phyloP scores from a whole-genome alignment of 768 basidiomycete species.

The Tephrocybe sp. region DNA sequence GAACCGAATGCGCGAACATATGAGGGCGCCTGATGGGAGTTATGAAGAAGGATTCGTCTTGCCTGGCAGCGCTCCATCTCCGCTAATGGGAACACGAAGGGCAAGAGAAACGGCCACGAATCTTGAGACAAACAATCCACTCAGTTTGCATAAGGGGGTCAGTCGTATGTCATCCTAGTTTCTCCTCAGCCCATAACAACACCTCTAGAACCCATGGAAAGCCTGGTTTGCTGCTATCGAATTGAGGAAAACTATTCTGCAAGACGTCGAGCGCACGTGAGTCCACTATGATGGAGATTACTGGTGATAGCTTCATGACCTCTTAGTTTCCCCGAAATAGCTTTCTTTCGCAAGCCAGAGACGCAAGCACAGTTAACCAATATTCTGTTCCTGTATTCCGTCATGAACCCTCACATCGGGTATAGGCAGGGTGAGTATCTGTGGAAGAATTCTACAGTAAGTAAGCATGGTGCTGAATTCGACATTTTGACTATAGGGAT shows the following conservation, averaged over 20 bases:
- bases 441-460: not conserved
- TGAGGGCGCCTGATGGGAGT: constrained; percentile 85
- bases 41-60: constrained; percentile 68
- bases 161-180: constrained; percentile 10
- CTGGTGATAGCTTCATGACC: constrained; percentile 8
- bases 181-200: constrained; percentile 1
- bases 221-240: constrained; percentile 92
- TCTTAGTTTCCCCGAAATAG: constrained; percentile 90
- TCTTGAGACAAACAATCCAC: constrained; percentile 75
- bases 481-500: constrained; percentile 55
- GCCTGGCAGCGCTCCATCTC: constrained; percentile 49
- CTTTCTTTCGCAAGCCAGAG: constrained; percentile 77
- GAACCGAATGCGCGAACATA: constrained; percentile 59
- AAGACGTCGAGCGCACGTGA: constrained; percentile 96
- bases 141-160: constrained; percentile 79
- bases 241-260: constrained; percentile 82
- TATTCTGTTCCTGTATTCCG: constrained; percentile 83
- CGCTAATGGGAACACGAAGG: constrained; percentile 24
- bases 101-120: constrained; percentile 32
- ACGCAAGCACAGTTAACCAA: constrained; percentile 83
- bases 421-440: constrained; percentile 73
- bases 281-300: constrained; percentile 27
- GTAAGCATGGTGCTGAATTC: not conserved
- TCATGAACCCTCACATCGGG: constrained; percentile 77
- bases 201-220: constrained; percentile 90